Evolutionary conservation across 148 eudicot species (phyloP), one percentile per base, ranked within the genome.

Genomic region (Rhododendron ovatum): DNA sequence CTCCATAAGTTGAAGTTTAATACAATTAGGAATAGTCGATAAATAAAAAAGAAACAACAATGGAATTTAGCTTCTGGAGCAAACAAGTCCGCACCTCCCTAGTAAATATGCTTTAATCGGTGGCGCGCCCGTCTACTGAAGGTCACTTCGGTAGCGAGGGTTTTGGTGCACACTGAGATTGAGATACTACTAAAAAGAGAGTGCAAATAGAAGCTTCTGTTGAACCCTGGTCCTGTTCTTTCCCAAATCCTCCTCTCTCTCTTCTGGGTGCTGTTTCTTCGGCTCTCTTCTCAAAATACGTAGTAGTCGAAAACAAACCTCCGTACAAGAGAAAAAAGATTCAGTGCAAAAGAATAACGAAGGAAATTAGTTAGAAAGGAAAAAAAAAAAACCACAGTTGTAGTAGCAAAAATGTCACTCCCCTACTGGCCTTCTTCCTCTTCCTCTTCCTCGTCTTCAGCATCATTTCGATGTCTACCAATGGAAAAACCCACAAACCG

Each of bases 371-470:
- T 17, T 9, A 35, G 80, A 43, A 39, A 45, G 28, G 43, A 22
- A 14, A 0, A 47, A 43, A 24, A 26, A 26, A 14, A 11, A 24
- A n/a, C 18, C 51, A 11, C 6, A 30, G 4, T 33, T 47, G 20
- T 3, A 22, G 48, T 20, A 7, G n/a, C 71, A 45, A 83, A 30
- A 65, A 83, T 83, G 80, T 48, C 43, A 41, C 45, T 24, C 75
- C 22, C 74, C 17, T 39, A 1, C 84, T 82, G 84, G 75, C n/a
- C 84, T 8, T 74, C 73, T 84, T 33, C 73, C 12, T 26, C 85
- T 43, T 83, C 79, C 71, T 48, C 71, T 65, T 65, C 79, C 71
- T 48, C 71, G n/a, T 65, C 47, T 76, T 55, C 53, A n/a, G 73
- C 82, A 39, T 2, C 73, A 53, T 30, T 84, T 5, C 71, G 51